Conservation (phyloP, 169 alveolate species). For the Babesia sp. region DNA sequence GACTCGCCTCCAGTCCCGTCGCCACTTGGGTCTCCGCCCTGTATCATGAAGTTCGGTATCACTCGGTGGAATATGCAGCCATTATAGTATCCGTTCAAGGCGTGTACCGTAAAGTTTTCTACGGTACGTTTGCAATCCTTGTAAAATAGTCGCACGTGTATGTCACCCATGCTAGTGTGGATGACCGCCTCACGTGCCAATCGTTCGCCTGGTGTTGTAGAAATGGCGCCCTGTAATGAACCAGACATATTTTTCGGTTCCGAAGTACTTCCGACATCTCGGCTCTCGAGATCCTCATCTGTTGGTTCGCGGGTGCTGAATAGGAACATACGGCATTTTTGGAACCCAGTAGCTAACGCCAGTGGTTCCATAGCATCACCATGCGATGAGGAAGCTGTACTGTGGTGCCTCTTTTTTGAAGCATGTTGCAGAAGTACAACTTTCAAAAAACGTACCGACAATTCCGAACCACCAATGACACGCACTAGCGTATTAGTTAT, state of each 20-base stretch:
- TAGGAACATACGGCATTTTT: slow-evolving; percentile 84
- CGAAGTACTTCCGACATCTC: slow-evolving; percentile 90
- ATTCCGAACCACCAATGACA: slow-evolving; percentile 76
- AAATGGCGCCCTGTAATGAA: slow-evolving; percentile 36
- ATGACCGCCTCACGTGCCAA: slow-evolving; percentile 89
- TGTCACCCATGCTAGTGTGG: slow-evolving; percentile 97
- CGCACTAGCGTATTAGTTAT: slow-evolving; percentile 75
- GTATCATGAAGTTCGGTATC: slow-evolving; percentile 96
- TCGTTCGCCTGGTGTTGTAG: slow-evolving; percentile 47
- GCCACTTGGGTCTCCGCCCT: slow-evolving; percentile 99
- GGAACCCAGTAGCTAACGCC: slow-evolving; percentile 76
- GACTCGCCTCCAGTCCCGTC: slow-evolving; percentile 98
- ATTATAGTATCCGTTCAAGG: slow-evolving; percentile 91
- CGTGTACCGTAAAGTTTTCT: slow-evolving; percentile 94
- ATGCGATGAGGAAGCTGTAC: slow-evolving; percentile 42
- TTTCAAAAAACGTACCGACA: slow-evolving; percentile 73
- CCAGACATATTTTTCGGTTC: slow-evolving; percentile 71
- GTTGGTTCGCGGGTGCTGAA: slow-evolving; percentile 88
- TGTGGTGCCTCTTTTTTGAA: slow-evolving; percentile 62
- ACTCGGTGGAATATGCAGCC: slow-evolving; percentile 85
- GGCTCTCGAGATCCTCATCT: slow-evolving; percentile 85
- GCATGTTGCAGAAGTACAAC: slow-evolving; percentile 71
- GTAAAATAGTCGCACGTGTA: slow-evolving; percentile 88
- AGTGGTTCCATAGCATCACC: slow-evolving; percentile 80
- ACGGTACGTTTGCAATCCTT: slow-evolving; percentile 93